These are phyloP conservation scores for Artemisia annua DNA, from an alignment of 129 eudicot genomes.

Conservation along the genomic window DNA sequence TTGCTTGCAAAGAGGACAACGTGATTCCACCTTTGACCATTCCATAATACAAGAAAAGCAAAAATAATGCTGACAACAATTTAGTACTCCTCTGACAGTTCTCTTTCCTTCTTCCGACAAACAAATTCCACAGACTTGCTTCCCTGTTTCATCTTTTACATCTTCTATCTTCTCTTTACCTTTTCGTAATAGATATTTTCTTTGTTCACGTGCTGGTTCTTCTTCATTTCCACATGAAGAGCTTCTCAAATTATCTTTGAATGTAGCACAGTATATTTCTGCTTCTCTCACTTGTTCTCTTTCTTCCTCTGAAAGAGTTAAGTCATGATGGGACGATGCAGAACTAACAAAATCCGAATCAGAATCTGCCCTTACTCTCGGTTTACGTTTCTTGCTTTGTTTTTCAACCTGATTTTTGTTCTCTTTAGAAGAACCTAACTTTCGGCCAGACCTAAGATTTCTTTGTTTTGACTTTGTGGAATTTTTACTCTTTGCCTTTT, in stretches of 20 bases:
- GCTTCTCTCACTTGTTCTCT: conserved; percentile 90
- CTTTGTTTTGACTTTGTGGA: conserved; percentile 35
- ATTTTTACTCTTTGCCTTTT: conserved; percentile 37
- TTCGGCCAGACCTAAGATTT: conserved; percentile 33
- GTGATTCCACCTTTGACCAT: conserved; percentile 98
- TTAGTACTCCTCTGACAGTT: conserved; percentile 64
- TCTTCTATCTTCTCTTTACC: conserved; percentile 81
- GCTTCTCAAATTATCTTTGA: conserved; percentile 47
- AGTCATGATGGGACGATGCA: conserved; percentile 71
- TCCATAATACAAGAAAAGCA: conserved; percentile 93
- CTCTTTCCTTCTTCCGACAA: conserved; percentile 85
- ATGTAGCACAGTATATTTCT: conserved; percentile 43
- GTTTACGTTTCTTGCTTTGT: conserved; percentile 42
- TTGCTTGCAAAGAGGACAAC: conserved; percentile 96
- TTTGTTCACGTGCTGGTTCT: conserved; percentile 38
- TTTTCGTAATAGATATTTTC: conserved; percentile 52
- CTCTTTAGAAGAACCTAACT: conserved; percentile 3
- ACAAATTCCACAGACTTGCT: conserved; percentile 97
- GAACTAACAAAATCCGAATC: conserved; percentile 73
- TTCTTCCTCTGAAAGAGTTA: conserved; percentile 94
- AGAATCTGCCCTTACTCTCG: conserved; percentile 34
- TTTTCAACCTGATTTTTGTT: conserved; percentile 28
- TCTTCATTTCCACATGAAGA: conserved; percentile 43
- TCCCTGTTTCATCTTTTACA: conserved; percentile 50
- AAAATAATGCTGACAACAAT: conserved; percentile 86